Evolutionary conservation across 441 rosid species (phyloP).

Genomic region (Kokia cookei): DNA sequence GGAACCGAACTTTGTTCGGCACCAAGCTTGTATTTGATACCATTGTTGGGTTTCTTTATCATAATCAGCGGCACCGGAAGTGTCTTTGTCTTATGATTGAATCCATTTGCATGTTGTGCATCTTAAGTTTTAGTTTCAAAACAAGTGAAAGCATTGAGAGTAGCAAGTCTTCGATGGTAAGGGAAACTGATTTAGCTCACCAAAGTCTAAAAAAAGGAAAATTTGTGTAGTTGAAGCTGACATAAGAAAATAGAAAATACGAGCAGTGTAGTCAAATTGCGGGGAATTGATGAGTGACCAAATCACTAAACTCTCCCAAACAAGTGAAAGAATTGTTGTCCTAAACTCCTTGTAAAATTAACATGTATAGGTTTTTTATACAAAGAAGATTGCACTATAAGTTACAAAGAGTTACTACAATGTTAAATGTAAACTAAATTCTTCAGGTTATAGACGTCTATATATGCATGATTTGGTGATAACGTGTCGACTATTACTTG

Average conservation of each 20-base stretch:
- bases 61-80: neutral
- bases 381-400: neutral
- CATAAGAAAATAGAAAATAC: neutral
- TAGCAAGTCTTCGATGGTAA: neutral
- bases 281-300: conserved; percentile 17
- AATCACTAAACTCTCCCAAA: conserved; percentile 3
- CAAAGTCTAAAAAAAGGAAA: neutral
- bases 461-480: conserved; percentile 22
- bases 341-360: neutral
- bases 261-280: neutral
- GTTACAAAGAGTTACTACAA: too few relatives aligned
- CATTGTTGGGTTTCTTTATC: neutral
- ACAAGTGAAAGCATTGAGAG: neutral
- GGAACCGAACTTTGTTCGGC: neutral
- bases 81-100: neutral
- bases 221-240: neutral
- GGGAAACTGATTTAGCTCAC: neutral
- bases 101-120: neutral
- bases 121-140: neutral
- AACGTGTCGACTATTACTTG: conserved; percentile 31
- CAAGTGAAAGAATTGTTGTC: too few relatives aligned
- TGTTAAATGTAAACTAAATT: too few relatives aligned
- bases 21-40: neutral
- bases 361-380: neutral
- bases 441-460: neutral